Evolutionary conservation across 805 yeast genomes (phyloP).

Genomic region (Starmerella stigmatis): DNA sequence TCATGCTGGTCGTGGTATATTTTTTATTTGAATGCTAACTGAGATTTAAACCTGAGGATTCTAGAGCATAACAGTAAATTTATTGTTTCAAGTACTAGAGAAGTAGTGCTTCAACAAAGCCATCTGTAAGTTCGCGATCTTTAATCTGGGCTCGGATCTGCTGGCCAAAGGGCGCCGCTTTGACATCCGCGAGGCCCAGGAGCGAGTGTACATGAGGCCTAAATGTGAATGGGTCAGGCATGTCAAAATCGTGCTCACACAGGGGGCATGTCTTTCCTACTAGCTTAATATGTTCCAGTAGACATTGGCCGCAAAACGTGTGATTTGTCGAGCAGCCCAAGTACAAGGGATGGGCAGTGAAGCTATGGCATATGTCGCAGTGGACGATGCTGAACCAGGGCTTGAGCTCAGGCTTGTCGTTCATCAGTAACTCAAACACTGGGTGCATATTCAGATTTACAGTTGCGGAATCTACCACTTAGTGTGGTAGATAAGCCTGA

Average conservation of each 20-base stretch:
- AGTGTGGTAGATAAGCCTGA: too few relatives aligned
- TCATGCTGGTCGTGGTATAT: not conserved
- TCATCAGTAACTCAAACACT: slow-evolving; percentile 6
- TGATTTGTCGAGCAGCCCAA: slow-evolving; percentile 14
- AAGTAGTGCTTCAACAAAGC: not conserved
- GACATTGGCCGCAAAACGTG: slow-evolving; percentile 12
- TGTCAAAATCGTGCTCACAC: slow-evolving; percentile 7
- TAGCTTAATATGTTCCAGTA: not conserved
- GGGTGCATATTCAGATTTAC: too few relatives aligned
- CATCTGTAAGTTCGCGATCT: not conserved
- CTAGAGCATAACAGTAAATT: too few relatives aligned
- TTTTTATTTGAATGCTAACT: not conserved
- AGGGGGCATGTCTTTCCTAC: slow-evolving; percentile 5
- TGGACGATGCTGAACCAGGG: slow-evolving; percentile 14
- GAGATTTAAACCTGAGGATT: too few relatives aligned
- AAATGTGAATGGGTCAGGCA: slow-evolving; percentile 5
- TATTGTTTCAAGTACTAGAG: not conserved
- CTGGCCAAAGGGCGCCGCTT: not conserved
- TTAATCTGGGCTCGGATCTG: not conserved
- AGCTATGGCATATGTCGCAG: slow-evolving; percentile 10
- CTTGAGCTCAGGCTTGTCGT: slow-evolving; percentile 5
- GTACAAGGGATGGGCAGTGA: slow-evolving; percentile 11
- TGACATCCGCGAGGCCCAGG: slow-evolving; percentile 3
- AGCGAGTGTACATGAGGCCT: slow-evolving; percentile 10
- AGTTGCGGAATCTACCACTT: too few relatives aligned